Base-by-base conservation (phyloP, 495 filamentous ascomycete genomes). In the Podospora sp. region DNA sequence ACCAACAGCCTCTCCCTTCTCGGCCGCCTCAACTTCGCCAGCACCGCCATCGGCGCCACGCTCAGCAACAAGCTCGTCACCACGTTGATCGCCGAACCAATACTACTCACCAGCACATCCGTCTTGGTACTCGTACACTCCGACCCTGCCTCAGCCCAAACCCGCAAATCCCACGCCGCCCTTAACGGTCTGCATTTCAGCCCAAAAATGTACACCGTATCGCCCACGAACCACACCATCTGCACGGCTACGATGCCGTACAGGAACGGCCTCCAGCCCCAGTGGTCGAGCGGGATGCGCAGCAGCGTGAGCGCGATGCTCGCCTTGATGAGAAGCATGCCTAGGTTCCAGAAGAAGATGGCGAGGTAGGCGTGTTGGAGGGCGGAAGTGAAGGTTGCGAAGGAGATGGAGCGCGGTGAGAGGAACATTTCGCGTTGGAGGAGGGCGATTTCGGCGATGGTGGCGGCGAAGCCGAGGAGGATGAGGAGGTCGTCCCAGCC, bases 301-400 rank as follows among this genome's bases (percentile, higher is more conserved):
- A 73, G 58, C 35, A 73, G 58, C 8, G 69, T 71, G 6, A 71
- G 58, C 21, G 63, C 61, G 21, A 73, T 56, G 1, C 68, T 71
- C 6, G 62, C 65, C 64, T 73, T 73, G 61, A 73, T 67, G 21
- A 58, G 52, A 6, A 67, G 63, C 71, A 73, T 73, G 60, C 63
- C 33, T 14, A 46, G 7, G 29, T 24, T 22, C 59, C 59, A 61
- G 18, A 61, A 14, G 59, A 46, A 46, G 29, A 61, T 61, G 59
- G 14, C 27, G 29, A 61, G 6, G 33, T 20, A 61, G 2, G 27
- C 5, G 16, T 36, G 59, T 27, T 49, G 22, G 59, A 61, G 6
- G 29, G 59, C 59, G 1, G 2, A 6, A 16, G 25, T 25, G 18
- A 33, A 18, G 2, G 18, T 20, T 1, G 5, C 16, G 3, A 46